Evolutionary conservation across 2,329 filamentous ascomycete species (phyloP), one percentile per base, ranked within the genome.

Genomic region (Colletotrichum coccodes): DNA sequence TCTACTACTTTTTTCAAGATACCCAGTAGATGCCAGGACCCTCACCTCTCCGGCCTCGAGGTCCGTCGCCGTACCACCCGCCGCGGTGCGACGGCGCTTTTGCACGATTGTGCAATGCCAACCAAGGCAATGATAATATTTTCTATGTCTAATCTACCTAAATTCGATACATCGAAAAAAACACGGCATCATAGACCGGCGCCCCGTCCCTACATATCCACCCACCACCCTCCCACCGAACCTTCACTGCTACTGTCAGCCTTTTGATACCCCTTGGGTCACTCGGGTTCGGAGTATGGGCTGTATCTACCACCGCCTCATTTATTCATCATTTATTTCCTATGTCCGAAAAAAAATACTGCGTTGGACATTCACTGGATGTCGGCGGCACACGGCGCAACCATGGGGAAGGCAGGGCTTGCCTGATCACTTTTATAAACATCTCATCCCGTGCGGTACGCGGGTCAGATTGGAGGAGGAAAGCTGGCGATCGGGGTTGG

Each of bases 1-100:
- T 70, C 56, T 53, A 52, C 63, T 67, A 62, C 58, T 67, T 70
- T 70, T 70, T 49, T 62, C 57, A 68, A 68, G 65, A 68, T 68
- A 68, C 65, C 65, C 65, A 68, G 65, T 34, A 42, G 65, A 60
- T 68, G 65, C 61, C 60, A 38, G 40, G 34, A 28, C 32, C 42
- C 53, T 16, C 32, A 32, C 38, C 53, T 59, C 53, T 30, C 23
- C n/a, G 61, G 60, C 60, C 61, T 54, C 60, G 50, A 38, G 54
- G 65, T 68, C n/a, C 54, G 61, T 60, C 36, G 53, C 61, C 60
- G 40, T 64, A n/a, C 49, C 61, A 42, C 47, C 26, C 34, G 32
- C 49, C 53, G 60, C 1, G 26, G 60, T 42, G 65, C 47, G 36
- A 30, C 46, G 53, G 65, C 60, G n/a, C 30, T 50, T 62, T 63